Evolutionary conservation across 495 filamentous ascomycete species (phyloP), one percentile per base, ranked within the genome.

Genomic region (Ascodesmis nigricans): DNA sequence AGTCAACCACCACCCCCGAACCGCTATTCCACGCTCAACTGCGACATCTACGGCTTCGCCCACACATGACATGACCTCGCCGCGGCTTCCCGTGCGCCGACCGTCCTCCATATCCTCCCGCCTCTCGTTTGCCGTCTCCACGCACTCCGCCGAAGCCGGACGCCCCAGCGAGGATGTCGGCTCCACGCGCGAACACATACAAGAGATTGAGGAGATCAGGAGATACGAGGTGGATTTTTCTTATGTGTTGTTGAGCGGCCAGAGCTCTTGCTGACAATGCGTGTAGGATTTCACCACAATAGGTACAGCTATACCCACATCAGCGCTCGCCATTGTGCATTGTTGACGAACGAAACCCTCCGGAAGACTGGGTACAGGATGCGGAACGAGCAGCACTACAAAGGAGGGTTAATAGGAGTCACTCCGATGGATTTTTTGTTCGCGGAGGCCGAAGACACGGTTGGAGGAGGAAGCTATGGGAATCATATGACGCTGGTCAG

Each of bases 351-450:
- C n/a, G n/a, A n/a, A n/a, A n/a, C n/a, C n/a, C n/a, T n/a, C n/a
- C n/a, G n/a, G n/a, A 31, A 66, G 83, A 97, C 54, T 97, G 87
- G 87, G 82, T 97, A 1, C 82, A 97, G 53, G 87, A 97, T 69
- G 84, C 84, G 1, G 74, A 83, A 9, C 73, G 82, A 29, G 87
- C 91, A 54, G 78, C 91, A 54, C 56, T 76, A 22, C 49, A 46
- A 34, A 69, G 83, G 30, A 66, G 83, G 32, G 75, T 77, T 13
- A 63, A 72, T 50, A 65, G 74, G 47, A 71, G 69, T 59, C 72
- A 73, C 42, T 69, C 69, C 10, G 73, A 67, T 13, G 73, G 78
- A 2, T 76, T 77, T 45, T 82, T 77, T 58, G 71, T 78, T 40
- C 61, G 70, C 35, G 66, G 74, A 33, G 76, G 75, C 16, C 13